Percentiles rank a stretch among this genome's conserved stretches.
phyloP scores from a whole-genome alignment of 805 yeast genomes.

The Candida insectalens region DNA sequence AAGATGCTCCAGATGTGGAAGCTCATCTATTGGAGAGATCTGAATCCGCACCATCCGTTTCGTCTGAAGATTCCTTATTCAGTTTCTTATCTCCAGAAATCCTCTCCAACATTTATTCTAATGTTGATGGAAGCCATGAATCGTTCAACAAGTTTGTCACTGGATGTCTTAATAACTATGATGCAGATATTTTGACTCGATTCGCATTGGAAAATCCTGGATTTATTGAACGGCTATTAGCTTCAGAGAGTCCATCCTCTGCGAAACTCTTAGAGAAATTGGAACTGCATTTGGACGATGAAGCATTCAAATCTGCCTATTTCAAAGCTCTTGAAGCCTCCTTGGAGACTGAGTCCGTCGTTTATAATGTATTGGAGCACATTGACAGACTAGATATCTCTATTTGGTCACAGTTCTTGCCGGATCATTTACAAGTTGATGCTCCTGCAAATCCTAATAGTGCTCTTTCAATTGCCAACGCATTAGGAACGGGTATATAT shows the following conservation, averaged over 20 bases:
- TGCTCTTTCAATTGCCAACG: conserved; percentile 13
- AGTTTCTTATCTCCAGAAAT: conserved; percentile 27
- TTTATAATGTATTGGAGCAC: conserved; percentile 1
- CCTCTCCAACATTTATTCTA: conserved; percentile 23
- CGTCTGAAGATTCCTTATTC: conserved; percentile 8
- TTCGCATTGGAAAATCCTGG: conserved; percentile 7
- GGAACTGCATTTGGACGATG: conserved; percentile 10
- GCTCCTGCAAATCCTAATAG: conserved; percentile 7
- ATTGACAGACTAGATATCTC: conserved; percentile 3
- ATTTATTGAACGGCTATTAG: conserved; percentile 11
- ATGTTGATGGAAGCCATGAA: conserved; percentile 13
- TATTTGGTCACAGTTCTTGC: conserved; percentile 2
- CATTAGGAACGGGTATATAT: conserved; percentile 14
- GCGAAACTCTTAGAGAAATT: conserved; percentile 11
- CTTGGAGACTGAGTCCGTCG: conserved; percentile 2
- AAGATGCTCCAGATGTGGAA: conserved; percentile 6
- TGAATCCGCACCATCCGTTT: background rate
- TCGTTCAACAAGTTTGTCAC: conserved; percentile 12
- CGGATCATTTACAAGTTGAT: conserved; percentile 3
- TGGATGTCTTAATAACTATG: conserved; percentile 15
- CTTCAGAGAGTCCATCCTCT: conserved; percentile 1
- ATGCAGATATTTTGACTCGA: conserved; percentile 10
- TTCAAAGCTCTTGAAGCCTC: conserved; percentile 5
- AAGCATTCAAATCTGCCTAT: conserved; percentile 8
- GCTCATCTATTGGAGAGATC: conserved; percentile 5